Conservation (phyloP, 306 rosid genomes). For the Glycine soja region DNA sequence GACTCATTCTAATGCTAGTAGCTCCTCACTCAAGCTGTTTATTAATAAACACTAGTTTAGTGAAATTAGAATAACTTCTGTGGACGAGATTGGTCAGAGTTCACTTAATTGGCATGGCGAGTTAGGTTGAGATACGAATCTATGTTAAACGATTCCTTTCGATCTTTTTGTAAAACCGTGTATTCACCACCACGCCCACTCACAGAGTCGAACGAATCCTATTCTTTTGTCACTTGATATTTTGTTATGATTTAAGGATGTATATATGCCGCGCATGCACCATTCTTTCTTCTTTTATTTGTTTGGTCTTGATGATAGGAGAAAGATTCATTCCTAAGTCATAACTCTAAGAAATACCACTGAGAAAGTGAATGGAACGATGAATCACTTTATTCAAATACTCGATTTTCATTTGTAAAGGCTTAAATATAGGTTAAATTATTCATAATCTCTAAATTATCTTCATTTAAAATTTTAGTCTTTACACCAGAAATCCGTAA, state of each 20-base stretch:
- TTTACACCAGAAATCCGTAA: too few relatives aligned
- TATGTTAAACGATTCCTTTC: conserved; percentile 22
- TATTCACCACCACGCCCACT: conserved; percentile 49
- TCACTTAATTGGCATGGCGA: conserved; percentile 8
- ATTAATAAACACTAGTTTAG: conserved; percentile 2
- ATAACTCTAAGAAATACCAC: not conserved
- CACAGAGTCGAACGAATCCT: conserved; percentile 27
- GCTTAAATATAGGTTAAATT: not conserved
- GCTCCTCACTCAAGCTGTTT: conserved; percentile 2
- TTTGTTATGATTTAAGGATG: not conserved
- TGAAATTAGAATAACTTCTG: conserved; percentile 21
- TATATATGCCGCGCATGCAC: not conserved
- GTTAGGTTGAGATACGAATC: conserved; percentile 31
- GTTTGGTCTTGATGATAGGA: not conserved
- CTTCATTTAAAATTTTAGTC: too few relatives aligned
- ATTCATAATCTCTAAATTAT: too few relatives aligned
- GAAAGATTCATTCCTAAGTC: not conserved
- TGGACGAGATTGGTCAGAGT: not conserved
- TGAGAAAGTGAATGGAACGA: not conserved
- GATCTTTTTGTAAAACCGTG: conserved; percentile 42
- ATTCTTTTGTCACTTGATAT: conserved; percentile 28
- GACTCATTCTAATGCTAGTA: conserved; percentile 29
- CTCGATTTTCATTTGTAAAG: not conserved
- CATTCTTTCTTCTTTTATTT: not conserved
- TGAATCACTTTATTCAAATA: not conserved